Evolutionary conservation across 2,329 filamentous ascomycete species (phyloP).

Genomic region (Endothia cerciana): DNA sequence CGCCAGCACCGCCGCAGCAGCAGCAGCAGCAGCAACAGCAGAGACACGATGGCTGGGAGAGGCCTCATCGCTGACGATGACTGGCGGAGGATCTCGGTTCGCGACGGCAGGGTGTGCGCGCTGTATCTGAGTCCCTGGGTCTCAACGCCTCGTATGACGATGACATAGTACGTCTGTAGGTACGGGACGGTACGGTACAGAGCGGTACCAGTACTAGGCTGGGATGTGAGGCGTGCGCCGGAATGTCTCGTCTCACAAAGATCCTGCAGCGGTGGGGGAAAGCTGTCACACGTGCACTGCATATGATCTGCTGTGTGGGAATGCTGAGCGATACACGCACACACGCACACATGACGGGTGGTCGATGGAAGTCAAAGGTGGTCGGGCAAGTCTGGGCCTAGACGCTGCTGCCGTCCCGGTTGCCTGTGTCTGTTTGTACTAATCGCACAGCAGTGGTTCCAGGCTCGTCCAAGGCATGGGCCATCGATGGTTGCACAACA

Average conservation of each 20-base stretch:
- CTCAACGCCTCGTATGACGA: slow-evolving; percentile 20
- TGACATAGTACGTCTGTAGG: slow-evolving; percentile 15
- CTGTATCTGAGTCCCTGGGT: neutral
- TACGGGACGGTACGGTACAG: neutral
- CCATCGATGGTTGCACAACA: neutral
- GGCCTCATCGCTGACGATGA: neutral
- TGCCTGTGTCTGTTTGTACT: no score
- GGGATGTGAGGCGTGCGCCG: neutral
- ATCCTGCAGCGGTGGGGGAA: neutral
- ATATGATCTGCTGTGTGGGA: neutral
- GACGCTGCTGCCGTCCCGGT: no score
- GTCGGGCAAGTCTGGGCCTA: neutral
- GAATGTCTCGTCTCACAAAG: neutral
- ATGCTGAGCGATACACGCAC: neutral
- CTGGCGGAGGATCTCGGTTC: neutral
- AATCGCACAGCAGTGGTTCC: neutral
- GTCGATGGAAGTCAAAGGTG: neutral
- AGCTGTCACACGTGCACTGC: neutral
- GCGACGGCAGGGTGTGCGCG: neutral
- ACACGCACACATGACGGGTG: neutral
- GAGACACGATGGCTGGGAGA: neutral
- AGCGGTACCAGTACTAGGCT: no score
- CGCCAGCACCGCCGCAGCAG: no score
- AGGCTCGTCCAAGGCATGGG: neutral
- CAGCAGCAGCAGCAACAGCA: no score